Conservation (phyloP, 257 asterid genomes). For the Plantago elongata region DNA sequence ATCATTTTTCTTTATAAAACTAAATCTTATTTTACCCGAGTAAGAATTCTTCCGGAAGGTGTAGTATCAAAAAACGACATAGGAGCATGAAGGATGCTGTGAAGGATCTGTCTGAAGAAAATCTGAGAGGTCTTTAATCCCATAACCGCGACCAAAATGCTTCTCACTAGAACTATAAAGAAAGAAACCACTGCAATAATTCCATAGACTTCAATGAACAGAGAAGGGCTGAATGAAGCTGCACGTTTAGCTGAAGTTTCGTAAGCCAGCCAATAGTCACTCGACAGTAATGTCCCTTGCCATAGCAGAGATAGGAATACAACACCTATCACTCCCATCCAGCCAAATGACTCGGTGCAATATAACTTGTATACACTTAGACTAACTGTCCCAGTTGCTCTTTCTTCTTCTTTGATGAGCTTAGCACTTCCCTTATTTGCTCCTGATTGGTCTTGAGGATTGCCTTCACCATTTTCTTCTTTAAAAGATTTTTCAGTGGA, state of each 20-base stretch:
- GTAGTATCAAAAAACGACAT: slow-evolving; percentile 98
- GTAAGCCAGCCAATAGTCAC: slow-evolving; percentile 90
- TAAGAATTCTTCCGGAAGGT: slow-evolving; percentile 93
- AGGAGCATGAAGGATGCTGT: slow-evolving; percentile 84
- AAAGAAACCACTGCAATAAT: slow-evolving; percentile 40
- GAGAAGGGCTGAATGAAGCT: slow-evolving; percentile 59
- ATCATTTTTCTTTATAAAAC: background rate
- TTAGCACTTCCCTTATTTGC: slow-evolving; percentile 45
- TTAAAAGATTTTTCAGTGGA: slow-evolving; percentile 39
- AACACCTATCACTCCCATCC: slow-evolving; percentile 62
- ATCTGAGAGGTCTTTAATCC: slow-evolving; percentile 87
- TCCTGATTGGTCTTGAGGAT: slow-evolving; percentile 32
- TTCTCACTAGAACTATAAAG: slow-evolving; percentile 47
- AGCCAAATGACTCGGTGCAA: slow-evolving; percentile 75
- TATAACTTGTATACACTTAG: slow-evolving; percentile 70
- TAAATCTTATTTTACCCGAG: slow-evolving; percentile 53
- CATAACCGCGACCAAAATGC: slow-evolving; percentile 49
- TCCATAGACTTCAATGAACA: slow-evolving; percentile 66
- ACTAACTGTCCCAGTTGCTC: slow-evolving; percentile 80
- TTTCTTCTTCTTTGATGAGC: slow-evolving; percentile 86
- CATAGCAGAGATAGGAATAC: slow-evolving; percentile 46
- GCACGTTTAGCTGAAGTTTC: slow-evolving; percentile 68
- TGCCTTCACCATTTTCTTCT: slow-evolving; percentile 49
- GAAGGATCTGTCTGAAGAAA: slow-evolving; percentile 76
- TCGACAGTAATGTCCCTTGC: slow-evolving; percentile 75